Conservation (phyloP, 2,329 filamentous ascomycete genomes). For the Trichophyton verrucosum region DNA sequence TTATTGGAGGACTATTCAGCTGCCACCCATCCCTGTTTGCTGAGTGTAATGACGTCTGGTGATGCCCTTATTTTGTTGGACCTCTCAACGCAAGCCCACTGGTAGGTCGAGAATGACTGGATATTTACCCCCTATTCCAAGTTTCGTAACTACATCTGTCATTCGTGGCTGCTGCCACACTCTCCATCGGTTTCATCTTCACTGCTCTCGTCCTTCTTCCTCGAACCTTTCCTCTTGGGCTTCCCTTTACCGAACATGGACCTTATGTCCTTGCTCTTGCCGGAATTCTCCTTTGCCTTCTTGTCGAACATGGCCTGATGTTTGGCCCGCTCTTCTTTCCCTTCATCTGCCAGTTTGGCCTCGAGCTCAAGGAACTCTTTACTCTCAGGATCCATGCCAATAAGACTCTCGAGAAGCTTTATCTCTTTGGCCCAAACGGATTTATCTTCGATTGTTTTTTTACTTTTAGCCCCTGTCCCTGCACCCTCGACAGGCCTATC, state of each 20-base stretch:
- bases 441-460: conserved; percentile 55
- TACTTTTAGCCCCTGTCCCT: conserved; percentile 6
- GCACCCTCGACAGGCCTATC: conserved; percentile 46
- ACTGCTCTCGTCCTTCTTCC: conserved; percentile 8
- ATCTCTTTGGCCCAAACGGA: conserved; percentile 86
- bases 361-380: conserved; percentile 59
- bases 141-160: not conserved
- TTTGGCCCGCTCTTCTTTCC: conserved; percentile 58
- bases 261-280: conserved; percentile 33
- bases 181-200: conserved; percentile 6
- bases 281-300: conserved; percentile 45
- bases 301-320: conserved; percentile 68
- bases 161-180: not conserved
- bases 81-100: too few relatives aligned
- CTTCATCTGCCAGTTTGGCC: conserved; percentile 51
- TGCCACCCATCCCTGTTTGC: too few relatives aligned
- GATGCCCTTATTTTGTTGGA: too few relatives aligned
- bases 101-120: too few relatives aligned
- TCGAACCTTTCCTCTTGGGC: conserved; percentile 21
- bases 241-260: conserved; percentile 26
- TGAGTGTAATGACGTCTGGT: too few relatives aligned
- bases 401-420: conserved; percentile 77
- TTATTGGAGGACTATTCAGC: too few relatives aligned
- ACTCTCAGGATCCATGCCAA: conserved; percentile 69
- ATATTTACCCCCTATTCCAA: too few relatives aligned